A percentile compares a stretch with the other conserved stretches of the same genome.
Conservation (phyloP, 345 rosid genomes). For the Gossypium mustelinum region DNA sequence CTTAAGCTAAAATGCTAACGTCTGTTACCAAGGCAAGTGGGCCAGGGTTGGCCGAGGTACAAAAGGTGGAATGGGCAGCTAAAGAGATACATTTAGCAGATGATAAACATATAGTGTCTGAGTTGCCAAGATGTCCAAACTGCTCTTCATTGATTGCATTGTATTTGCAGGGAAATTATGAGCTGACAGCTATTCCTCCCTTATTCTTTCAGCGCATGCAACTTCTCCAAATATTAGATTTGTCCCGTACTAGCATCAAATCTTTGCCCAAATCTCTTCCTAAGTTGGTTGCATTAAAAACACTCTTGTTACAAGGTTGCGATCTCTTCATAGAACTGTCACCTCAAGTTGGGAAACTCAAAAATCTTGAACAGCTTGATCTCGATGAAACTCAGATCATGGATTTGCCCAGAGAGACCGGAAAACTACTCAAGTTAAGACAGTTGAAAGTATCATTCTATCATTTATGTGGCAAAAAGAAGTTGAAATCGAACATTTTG, state of each 20-base stretch:
- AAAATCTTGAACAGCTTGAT: constrained; percentile 25
- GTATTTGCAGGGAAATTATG: constrained; percentile 23
- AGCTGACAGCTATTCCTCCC: constrained; percentile 20
- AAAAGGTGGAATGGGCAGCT: neutral
- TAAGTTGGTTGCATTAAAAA: constrained; percentile 20
- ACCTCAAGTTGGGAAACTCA: constrained; percentile 23
- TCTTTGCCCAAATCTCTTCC: constrained; percentile 27
- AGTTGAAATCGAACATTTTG: neutral
- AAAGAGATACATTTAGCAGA: neutral
- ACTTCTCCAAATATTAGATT: constrained; percentile 20
- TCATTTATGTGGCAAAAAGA: neutral
- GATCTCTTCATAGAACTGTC: constrained; percentile 22
- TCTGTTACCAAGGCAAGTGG: neutral
- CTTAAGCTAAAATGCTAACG: neutral
- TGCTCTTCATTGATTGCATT: neutral
- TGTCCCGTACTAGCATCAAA: constrained; percentile 22
- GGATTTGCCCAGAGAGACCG: constrained; percentile 10
- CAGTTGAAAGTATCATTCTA: constrained; percentile 23
- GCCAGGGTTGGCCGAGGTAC: neutral
- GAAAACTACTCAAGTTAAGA: neutral
- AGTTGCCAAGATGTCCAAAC: constrained; percentile 12
- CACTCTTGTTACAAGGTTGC: constrained; percentile 22
- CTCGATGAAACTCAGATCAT: constrained; percentile 22
- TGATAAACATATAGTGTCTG: constrained; percentile 11
- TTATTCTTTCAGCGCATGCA: constrained; percentile 22